Base-by-base conservation (phyloP, 345 rosid species). In the Odontarrhena argentea region DNA sequence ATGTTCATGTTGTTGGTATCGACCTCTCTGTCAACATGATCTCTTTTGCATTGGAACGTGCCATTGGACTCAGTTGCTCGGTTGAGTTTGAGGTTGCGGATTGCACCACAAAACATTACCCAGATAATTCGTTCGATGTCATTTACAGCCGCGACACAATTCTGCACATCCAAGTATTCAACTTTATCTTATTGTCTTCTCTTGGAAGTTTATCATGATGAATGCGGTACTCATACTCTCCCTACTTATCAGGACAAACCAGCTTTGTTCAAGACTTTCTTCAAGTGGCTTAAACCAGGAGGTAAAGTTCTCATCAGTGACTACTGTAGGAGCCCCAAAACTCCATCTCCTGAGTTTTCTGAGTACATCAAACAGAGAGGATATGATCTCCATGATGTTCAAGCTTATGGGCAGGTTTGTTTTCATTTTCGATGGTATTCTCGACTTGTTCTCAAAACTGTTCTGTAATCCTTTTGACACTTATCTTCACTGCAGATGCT, bases 41-140 rank as follows among this genome's bases (percentile, higher is more conserved):
- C 62, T 87, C 97, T 6, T 85, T 95, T 70, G 98, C 99, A 45
- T 74, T 95, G 48, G 99, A 95, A 56, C 94, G 88, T 63, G 96
- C 99, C 50, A 84, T 85, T 76, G 99, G 98, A 70, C 97, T 89
- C 76, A 84, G 82, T 49, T 95, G 80, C 76, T 68, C 96, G 5
- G 89, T 89, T 22, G 96, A 95, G 80, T 95, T 95, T 75, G 99
- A 95, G 81, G 98, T 95, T 50, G 97, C 96, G 56, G 98, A 91
- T 74, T 91, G 96, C 83, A 95, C 99, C 69, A 87, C 73, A 75
- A 95, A 85, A 71, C 77, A 70, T 26, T 95, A 91, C 75, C 88
- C 96, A 1, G 89, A 89, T 37, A 70, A 81, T 61, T 55, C 88
- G 10, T 95, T 95, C 43, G 97, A 95, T 74, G 98, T 87, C 72